Conservation (phyloP, 163 green algal species). For the Coccomyxa subellipsoidea region DNA sequence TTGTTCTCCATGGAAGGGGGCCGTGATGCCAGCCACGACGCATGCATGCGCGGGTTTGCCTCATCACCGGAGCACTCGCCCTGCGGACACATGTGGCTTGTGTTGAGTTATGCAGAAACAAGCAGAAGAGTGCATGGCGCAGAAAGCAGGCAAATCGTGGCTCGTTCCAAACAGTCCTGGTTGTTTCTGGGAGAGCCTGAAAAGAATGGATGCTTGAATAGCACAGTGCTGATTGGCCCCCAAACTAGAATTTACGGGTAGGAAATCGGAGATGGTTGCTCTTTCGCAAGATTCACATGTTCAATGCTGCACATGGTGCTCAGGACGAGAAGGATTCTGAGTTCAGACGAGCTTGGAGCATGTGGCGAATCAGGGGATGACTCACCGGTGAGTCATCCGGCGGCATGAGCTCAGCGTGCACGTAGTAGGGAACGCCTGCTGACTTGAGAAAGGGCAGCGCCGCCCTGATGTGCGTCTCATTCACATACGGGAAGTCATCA, state of each 20-base stretch:
- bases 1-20: slow-evolving; percentile 73
- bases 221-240: too few relatives aligned
- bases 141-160: not conserved
- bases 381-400: slow-evolving; percentile 26
- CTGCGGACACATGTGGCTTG: not conserved
- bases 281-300: too few relatives aligned
- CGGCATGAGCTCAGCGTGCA: slow-evolving; percentile 81
- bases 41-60: slow-evolving; percentile 48
- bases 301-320: too few relatives aligned
- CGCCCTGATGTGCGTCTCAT: slow-evolving; percentile 50
- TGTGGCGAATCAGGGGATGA: too few relatives aligned
- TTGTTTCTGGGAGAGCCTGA: not conserved
- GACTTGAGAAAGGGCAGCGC: slow-evolving; percentile 76
- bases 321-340: too few relatives aligned
- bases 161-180: not conserved
- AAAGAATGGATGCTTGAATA: not conserved
- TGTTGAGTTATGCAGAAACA: not conserved
- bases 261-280: too few relatives aligned
- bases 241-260: too few relatives aligned
- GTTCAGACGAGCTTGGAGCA: too few relatives aligned
- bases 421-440: slow-evolving; percentile 65
- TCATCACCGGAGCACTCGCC: not conserved
- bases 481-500: slow-evolving; percentile 82
- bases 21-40: slow-evolving; percentile 63
- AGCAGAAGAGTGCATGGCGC: not conserved